phyloP scores from a whole-genome alignment of 1,284 basidiomycete species.

The Ustilago crameri region DNA sequence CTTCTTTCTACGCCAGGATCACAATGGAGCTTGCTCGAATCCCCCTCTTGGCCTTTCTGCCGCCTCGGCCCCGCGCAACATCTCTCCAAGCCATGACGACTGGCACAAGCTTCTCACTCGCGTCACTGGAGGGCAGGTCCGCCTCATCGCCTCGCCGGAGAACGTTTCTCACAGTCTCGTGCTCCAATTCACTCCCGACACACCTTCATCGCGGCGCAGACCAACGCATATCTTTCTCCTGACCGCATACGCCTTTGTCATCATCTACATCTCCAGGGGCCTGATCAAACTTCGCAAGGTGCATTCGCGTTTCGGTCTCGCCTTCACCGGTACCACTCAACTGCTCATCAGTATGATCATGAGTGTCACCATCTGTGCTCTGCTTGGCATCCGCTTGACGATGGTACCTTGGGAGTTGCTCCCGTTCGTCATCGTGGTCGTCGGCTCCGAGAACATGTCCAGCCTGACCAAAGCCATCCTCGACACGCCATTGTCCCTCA shows the following conservation, averaged over 20 bases:
- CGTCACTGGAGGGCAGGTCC: conserved; percentile 55
- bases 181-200: conserved; percentile 51
- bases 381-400: conserved; percentile 83
- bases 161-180: conserved; percentile 52
- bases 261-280: conserved; percentile 80
- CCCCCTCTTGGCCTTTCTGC: background rate
- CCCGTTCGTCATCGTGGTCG: conserved; percentile 92
- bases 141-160: conserved; percentile 46
- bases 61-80: background rate
- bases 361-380: conserved; percentile 87
- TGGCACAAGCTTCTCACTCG: conserved; percentile 52
- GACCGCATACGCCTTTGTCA: conserved; percentile 83
- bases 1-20: conserved; percentile 53
- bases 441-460: conserved; percentile 98
- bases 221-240: conserved; percentile 72
- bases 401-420: conserved; percentile 88
- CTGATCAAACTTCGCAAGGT: conserved; percentile 74
- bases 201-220: conserved; percentile 26
- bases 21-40: conserved; percentile 14
- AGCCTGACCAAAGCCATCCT: conserved; percentile 88
- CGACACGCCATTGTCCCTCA: conserved; percentile 85
- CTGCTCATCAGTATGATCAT: conserved; percentile 91
- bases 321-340: conserved; percentile 91
- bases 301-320: conserved; percentile 89
- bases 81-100: conserved; percentile 15